Base-by-base conservation (phyloP, 306 rosid genomes). In the Trifolium subterraneum region DNA sequence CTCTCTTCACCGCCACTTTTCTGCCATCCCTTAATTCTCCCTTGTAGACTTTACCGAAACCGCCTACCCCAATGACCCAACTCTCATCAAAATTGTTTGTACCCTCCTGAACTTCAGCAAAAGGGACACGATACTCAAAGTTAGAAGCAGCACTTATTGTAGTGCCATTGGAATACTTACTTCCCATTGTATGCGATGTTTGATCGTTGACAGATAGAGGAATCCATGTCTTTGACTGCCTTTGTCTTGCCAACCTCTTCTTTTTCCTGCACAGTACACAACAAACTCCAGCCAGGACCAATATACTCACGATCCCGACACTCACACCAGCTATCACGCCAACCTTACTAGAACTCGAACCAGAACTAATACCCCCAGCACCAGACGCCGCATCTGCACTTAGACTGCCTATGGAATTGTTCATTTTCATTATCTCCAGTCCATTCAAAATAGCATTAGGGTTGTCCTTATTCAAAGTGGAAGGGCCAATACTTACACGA, bases 391-490 rank as follows among this genome's bases (percentile, higher is more conserved):
- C 22, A 10, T 31, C 83, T 33, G 54, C 79, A 72, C 88, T 68
- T 31, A 89, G 90, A 76, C 93, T 85, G 52, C 97, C 91, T 70
- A 22, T 63, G 31, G 98, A 85, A 68, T 89, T 88, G 86, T 82
- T 93, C 86, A 93, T 80, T 84, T 93, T 93, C 94, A 93, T 80
- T 62, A 93, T 86, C 92, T 93, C 98, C 75, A 93, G 79, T 52
- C 97, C 98, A 88, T 93, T 93, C 61, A 93, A 72, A 79, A 93
- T 91, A 59, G 92, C 98, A 73, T 86, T 86, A 20, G 94, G 94
- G 63, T 42, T 65, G 20, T 8, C 59, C 31, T 2, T 67, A 6
- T 50, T 48, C 18, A 70, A 0, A 47, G 54, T 0, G 47, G 91
- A 73, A 25, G 96, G 92, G 36, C 98, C 97, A 65, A 93, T 54